Base-by-base conservation (phyloP, 2,329 filamentous ascomycete genomes). In the Penicillium sp. region DNA sequence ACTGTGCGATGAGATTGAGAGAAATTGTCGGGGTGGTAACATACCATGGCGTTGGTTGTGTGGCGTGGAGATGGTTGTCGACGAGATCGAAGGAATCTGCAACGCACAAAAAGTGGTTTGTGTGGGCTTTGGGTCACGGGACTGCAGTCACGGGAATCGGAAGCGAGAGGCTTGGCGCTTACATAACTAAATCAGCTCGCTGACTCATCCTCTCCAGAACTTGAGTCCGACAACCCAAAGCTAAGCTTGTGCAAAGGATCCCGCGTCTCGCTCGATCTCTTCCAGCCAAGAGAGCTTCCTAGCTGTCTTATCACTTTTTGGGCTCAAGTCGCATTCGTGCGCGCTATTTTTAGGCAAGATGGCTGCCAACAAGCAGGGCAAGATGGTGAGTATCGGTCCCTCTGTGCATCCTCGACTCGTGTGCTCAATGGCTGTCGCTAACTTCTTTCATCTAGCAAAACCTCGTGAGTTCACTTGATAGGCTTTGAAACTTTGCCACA, bases 351-450 rank as follows among this genome's bases (percentile, higher is more conserved):
- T 34, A 42, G 52, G 59, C 55, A 51, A 58, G 45, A 83, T 71
- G 83, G 81, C 84, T 69, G 64, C 71, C 54, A 91, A 95, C 81
- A 95, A 95, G 74, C 90, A 96, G 75, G 93, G 93, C 75, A 97
- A 98, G 81, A 97, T 98, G 93, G 93, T 97, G 78, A 80, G 88
- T 84, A 43, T 45, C 47, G 27, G 32, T 47, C 40, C 44, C 44
- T 52, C 47, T 43, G 44, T 52, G 39, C 34, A 46, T 37, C 47
- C 42, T 38, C 39, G 26, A 40, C 46, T 54, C 39, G 26, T 50
- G 46, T 42, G 42, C 42, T 52, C 57, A 56, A 57, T 58, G 72
- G 77, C 82, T 86, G 76, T 87, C 78, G 56, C 48, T 50, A 55
- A 56, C 44, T 29, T 37, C 42, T 48, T 24, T 39, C 42, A 40